A percentile compares a stretch with the other conserved stretches of the same genome.
These are phyloP conservation scores for Amniculicola lignicola DNA, from an alignment of 495 filamentous ascomycete genomes.

Conservation along the genomic window DNA sequence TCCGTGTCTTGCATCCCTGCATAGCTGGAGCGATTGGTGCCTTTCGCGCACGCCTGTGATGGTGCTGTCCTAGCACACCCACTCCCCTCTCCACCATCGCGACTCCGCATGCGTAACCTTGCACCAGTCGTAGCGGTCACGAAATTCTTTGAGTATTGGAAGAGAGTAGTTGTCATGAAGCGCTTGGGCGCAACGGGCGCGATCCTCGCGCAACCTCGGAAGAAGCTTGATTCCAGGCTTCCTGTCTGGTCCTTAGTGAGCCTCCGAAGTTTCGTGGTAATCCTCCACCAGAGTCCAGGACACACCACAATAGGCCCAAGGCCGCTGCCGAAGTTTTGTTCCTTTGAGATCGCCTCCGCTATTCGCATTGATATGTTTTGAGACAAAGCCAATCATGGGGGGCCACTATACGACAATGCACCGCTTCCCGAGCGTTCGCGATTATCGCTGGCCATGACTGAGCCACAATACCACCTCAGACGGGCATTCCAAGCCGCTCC, in stretches of 20 bases:
- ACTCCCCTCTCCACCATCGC: slow-evolving; percentile 6
- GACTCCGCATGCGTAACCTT: slow-evolving; percentile 3
- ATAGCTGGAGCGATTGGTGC: slow-evolving; percentile 13
- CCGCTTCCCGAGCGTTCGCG: neutral
- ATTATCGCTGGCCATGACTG: neutral
- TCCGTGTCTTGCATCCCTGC: neutral
- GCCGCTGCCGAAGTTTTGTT: no score
- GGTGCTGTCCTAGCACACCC: neutral
- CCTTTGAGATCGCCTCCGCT: no score
- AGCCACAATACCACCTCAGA: neutral
- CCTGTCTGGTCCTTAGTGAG: neutral
- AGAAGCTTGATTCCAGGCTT: neutral
- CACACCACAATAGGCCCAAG: no score
- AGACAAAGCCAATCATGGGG: slow-evolving; percentile 3
- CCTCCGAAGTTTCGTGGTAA: no score
- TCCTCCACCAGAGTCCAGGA: no score
- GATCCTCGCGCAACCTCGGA: neutral
- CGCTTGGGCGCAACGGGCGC: slow-evolving; percentile 6
- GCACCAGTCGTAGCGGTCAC: slow-evolving; percentile 5
- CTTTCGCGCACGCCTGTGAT: neutral
- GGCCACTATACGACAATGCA: neutral
- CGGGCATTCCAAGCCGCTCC: slow-evolving; percentile 1
- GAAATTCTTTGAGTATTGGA: neutral
- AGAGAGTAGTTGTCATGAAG: slow-evolving; percentile 17
- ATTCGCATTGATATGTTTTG: slow-evolving; percentile 3